phyloP scores from a whole-genome alignment of 495 filamentous ascomycete genomes.

The Trichoderma erinaceum region DNA sequence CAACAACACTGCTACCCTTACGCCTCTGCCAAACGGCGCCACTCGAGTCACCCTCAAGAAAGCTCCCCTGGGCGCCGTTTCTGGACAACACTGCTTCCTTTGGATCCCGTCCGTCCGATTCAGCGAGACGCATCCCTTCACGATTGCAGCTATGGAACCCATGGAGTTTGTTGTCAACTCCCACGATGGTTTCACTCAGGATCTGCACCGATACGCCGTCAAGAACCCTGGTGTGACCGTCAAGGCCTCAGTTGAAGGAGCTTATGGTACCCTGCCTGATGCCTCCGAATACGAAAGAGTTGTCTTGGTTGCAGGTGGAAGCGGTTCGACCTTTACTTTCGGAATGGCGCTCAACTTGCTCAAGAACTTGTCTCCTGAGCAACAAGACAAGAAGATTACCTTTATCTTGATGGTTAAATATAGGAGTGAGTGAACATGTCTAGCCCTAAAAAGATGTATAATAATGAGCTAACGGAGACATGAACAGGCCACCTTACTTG shows the following conservation, averaged over 20 bases:
- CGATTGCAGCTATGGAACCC: slow-evolving; percentile 43
- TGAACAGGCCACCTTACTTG: slow-evolving; percentile 36
- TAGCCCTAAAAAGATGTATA: not conserved
- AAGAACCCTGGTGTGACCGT: slow-evolving; percentile 32
- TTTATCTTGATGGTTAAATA: slow-evolving; percentile 50
- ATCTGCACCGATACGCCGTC: slow-evolving; percentile 45
- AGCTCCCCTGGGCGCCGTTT: slow-evolving; percentile 24
- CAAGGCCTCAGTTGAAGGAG: slow-evolving; percentile 44
- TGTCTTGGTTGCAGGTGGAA: slow-evolving; percentile 55
- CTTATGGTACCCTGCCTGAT: slow-evolving; percentile 50
- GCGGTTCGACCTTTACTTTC: slow-evolving; percentile 56
- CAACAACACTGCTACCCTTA: slow-evolving; percentile 40
- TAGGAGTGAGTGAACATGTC: slow-evolving; percentile 33
- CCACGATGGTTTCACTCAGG: slow-evolving; percentile 52
- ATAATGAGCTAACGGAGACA: not conserved
- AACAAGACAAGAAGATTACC: slow-evolving; percentile 38
- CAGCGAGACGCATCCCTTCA: slow-evolving; percentile 56
- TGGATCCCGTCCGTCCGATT: slow-evolving; percentile 44
- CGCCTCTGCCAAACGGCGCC: slow-evolving; percentile 47
- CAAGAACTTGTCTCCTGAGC: slow-evolving; percentile 35
- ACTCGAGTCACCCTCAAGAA: slow-evolving; percentile 33
- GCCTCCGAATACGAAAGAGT: slow-evolving; percentile 35
- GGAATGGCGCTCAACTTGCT: slow-evolving; percentile 46
- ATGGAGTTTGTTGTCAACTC: slow-evolving; percentile 43
- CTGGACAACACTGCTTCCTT: slow-evolving; percentile 55